Percentiles rank a stretch among this genome's conserved stretches.
phyloP scores from a whole-genome alignment of 192 early-diverging fungal species.

The Podila epigama region DNA sequence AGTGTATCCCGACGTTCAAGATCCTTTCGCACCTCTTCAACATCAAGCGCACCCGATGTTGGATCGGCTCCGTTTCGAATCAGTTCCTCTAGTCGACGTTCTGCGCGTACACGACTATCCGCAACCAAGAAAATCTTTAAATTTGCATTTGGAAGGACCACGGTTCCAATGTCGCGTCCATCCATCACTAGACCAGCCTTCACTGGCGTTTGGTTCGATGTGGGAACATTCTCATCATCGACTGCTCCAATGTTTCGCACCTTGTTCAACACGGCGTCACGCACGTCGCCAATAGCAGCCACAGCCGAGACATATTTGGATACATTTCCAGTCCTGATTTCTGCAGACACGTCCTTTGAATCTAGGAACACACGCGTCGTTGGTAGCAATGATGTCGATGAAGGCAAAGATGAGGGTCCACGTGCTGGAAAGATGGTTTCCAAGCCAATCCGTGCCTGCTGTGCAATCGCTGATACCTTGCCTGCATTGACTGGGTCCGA shows the following conservation, averaged over 20 bases:
- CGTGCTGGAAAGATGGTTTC: constrained; percentile 5
- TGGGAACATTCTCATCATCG: not conserved
- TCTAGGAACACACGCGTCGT: constrained; percentile 53
- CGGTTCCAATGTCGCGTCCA: constrained; percentile 82
- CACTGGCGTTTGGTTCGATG: not conserved
- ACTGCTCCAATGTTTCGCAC: constrained; percentile 62
- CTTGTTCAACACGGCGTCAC: constrained; percentile 60
- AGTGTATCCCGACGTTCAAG: constrained; percentile 70
- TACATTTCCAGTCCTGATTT: constrained; percentile 66
- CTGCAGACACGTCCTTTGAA: constrained; percentile 68
- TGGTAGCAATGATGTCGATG: not conserved
- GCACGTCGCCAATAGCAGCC: constrained; percentile 64
- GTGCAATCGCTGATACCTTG: constrained; percentile 46
- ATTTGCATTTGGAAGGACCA: constrained; percentile 77
- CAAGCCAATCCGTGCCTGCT: constrained; percentile 1
- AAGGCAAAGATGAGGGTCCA: not conserved
- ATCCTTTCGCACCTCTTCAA: constrained; percentile 65
- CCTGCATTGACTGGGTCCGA: constrained; percentile 25
- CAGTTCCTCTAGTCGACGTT: constrained; percentile 71
- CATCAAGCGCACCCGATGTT: constrained; percentile 7
- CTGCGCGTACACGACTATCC: constrained; percentile 67
- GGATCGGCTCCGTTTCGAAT: constrained; percentile 6
- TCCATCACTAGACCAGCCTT: constrained; percentile 80
- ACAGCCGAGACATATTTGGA: constrained; percentile 64
- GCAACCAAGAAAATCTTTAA: constrained; percentile 82